These are phyloP conservation scores for Cucurbita maxima DNA, from an alignment of 306 rosid genomes.

Conservation along the genomic window DNA sequence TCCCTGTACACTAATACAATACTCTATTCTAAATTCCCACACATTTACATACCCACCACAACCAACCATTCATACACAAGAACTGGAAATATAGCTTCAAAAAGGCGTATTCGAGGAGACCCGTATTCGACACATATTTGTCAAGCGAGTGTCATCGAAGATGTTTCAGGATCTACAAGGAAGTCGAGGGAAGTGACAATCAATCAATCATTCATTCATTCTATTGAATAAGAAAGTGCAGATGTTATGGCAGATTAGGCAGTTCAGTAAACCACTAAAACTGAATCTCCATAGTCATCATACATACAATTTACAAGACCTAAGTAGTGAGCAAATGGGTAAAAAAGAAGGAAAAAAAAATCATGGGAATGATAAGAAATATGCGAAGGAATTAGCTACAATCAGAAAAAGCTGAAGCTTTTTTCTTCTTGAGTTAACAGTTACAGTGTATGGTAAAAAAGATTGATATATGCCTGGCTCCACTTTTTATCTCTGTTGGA, in stretches of 20 bases:
- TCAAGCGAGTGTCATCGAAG: background rate
- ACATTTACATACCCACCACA: too few species aligned
- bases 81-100: background rate
- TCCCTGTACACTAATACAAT: too few species aligned
- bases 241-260: background rate
- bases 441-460: constrained; percentile 48
- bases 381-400: constrained; percentile 29
- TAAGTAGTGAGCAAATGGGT: constrained; percentile 6
- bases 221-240: background rate
- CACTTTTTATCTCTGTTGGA: constrained; percentile 24
- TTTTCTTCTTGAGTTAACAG: constrained; percentile 40
- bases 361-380: constrained; percentile 9
- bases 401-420: too few species aligned
- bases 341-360: background rate
- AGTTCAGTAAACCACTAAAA: constrained; percentile 9
- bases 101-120: background rate
- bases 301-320: constrained; percentile 18
- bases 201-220: background rate
- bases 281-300: constrained; percentile 12
- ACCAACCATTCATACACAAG: background rate
- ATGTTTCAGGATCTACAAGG: background rate
- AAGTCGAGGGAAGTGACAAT: background rate
- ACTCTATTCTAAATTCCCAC: too few species aligned
- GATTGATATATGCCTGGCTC: constrained; percentile 46
- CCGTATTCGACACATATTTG: background rate